Evolutionary conservation across 164 flowering plant species (phyloP), one percentile per base, ranked within the genome.

Genomic region (Piper longum): DNA sequence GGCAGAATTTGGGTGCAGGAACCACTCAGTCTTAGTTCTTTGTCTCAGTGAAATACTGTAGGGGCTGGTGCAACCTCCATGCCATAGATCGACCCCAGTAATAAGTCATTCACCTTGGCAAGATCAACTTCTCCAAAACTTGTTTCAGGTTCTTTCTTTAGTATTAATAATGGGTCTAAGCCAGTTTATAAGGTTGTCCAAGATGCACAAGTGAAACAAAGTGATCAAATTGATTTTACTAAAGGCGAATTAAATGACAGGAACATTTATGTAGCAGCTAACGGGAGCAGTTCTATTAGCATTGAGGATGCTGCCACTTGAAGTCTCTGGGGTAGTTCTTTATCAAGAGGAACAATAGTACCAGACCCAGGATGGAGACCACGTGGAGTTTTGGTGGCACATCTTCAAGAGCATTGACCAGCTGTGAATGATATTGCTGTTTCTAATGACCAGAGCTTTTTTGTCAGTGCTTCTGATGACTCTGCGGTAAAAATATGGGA

Each of bases 401-500:
- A 95, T 75, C 89, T 95, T 45, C 99, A 91, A 70, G 99, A 95
- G 80, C 99, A 95, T 69, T 81, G 84, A n/a, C 85, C 96, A 64
- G 96, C 99, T 56, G 96, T 95, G 61, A 95, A 89, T 73, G 96
- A 91, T 67, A 82, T 95, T 69, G 82, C 97, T 43, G 64, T 87
- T 63, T 87, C 99, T 71, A 78, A 80, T 62, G 99, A 95, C 77
- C 91, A 91, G 45, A 82, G 82, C 62, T 83, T 95, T 76, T 95
- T 95, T 70, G 90, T 95, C 7, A 95, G 88, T 78, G 96, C 96
- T 54, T 91, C 99, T 56, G 89, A 95, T 72, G 99, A 95, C 81
- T 95, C 96, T 41, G 85, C 97, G 14, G 96, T 91, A 11, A 95
- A 89, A 83, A 80, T 95, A 43, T 95, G 99, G 99, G 99, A 95